Base-by-base conservation (phyloP, 164 flowering plant genomes). In the Piper longum region DNA sequence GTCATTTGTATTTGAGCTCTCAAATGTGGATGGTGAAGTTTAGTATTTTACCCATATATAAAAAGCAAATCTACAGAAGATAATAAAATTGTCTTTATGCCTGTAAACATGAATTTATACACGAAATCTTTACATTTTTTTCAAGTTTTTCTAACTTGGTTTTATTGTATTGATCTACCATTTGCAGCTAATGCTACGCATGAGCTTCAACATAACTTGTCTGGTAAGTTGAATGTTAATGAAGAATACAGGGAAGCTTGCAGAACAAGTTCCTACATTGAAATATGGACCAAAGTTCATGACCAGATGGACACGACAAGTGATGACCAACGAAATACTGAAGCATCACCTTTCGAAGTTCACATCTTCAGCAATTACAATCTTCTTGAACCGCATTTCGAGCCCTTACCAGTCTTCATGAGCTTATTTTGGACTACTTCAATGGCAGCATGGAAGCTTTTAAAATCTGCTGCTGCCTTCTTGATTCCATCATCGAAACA, bases 171-270 rank as follows among this genome's bases (percentile, higher is more conserved):
- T 48, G 14, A 48, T 2, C 52, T 48, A 48, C 52, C 7, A 48
- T 44, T 44, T 48, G 7, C 52, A 48, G 52, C 9, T 48, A 48
- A 48, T 12, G 14, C 14, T 5, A 12, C 11, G 11, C 52, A 0
- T 4, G 52, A 48, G 7, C 52, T 48, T 9, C 52, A 48, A 48
- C 9, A 12, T 45, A 45, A 45, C 7, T 45, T 45, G 52, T 45
- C 52, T 14, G 52, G 52, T 69, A 81, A 79, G 79, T 52, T 69
- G 66, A 84, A 70, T 62, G 81, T 85, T 0, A 77, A 79, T 52
- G 86, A 84, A 61, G 95, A 90, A 61, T 87, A 87, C 78, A 69
- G 42, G 75, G 74, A 79, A 78, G 86, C 83, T 13, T 80, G 87
- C 44, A 84, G 97, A 69, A 85, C 95, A 18, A 77, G 80, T 14